Evolutionary conservation across 805 yeast genomes (phyloP), one percentile per base, ranked within the genome.

Genomic region (Pichia cabralensis): DNA sequence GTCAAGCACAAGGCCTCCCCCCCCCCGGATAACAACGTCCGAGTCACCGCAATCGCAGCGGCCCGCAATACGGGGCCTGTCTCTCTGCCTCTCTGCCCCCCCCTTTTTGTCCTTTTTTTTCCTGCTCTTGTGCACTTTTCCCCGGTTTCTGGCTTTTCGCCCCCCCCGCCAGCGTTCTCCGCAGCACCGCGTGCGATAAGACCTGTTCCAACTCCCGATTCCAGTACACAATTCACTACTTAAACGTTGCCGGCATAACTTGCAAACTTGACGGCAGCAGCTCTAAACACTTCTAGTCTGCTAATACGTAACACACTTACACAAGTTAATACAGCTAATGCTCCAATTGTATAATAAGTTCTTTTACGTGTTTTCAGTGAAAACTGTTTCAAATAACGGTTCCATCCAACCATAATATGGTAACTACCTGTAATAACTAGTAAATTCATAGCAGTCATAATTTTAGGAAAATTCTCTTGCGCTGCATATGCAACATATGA

Each of bases 401-500:
- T 52, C 48, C 66, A 49, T 1, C 86, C 88, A 40, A 67, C 61
- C 3, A 69, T 47, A 3, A 64, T 50, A 50, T 80, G 88, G 50
- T 78, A 78, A 14, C 67, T 45, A 2, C 67, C 52, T 2, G 62
- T 38, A 29, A 58, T 47, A 1, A 64, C 55, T 23, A 76, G 41
- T 2, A 56, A 46, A 28, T 64, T 56, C 1, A 61, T 49, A 1
- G 60, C 61, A 8, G 47, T 32, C n/a, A 36, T 32, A 3, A 28
- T 28, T 11, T 28, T 24, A 18, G 19, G 14, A 15, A 36, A 36
- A 1, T 11, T 32, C 2, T 28, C 11, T 8, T 36, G 29, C 10
- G 68, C 34, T 2, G 61, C 46, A 40, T 67, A 65, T 0, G 74
- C 45, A 8, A 80, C 59, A 45, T 63, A 79, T 8, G 69, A 67